Evolutionary conservation across 768 basidiomycete species (phyloP).

Genomic region (Boletus tylopilopsis): DNA sequence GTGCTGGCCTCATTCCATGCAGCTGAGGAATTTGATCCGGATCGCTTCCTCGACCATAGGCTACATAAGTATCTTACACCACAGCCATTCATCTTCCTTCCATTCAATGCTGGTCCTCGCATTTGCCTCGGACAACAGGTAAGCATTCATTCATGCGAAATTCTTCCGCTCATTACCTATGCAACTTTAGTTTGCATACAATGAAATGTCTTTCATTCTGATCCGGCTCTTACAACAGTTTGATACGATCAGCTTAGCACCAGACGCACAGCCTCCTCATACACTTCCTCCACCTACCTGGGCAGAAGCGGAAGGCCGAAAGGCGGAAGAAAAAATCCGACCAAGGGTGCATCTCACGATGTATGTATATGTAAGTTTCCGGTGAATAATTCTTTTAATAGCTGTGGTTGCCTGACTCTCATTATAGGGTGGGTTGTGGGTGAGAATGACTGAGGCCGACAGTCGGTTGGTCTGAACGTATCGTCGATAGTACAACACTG

Average conservation of each 20-base stretch:
- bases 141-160: neutral
- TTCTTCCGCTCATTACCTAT: neutral
- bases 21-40: slow-evolving; percentile 70
- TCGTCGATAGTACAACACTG: neutral
- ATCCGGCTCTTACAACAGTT: slow-evolving; percentile 63
- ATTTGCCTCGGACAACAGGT: slow-evolving; percentile 57
- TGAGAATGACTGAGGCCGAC: slow-evolving; percentile 35
- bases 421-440: slow-evolving; percentile 50
- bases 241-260: slow-evolving; percentile 43
- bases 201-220: slow-evolving; percentile 60
- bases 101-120: slow-evolving; percentile 55
- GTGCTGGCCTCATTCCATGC: neutral
- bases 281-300: slow-evolving; percentile 46
- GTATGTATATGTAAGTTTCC: slow-evolving; percentile 40
- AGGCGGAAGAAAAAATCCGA: slow-evolving; percentile 46
- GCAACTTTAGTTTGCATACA: slow-evolving; percentile 46
- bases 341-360: slow-evolving; percentile 55
- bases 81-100: slow-evolving; percentile 69
- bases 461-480: slow-evolving; percentile 2
- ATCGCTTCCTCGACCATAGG: slow-evolving; percentile 65
- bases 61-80: slow-evolving; percentile 57
- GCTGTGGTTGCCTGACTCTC: neutral
- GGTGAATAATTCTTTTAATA: neutral
- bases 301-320: slow-evolving; percentile 42
- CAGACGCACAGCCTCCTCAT: slow-evolving; percentile 43